Percentiles rank a stretch among this genome's conserved stretches.
These are phyloP conservation scores for Zygosaccharomyces pseudorouxii DNA, from an alignment of 805 yeast species.

Conservation along the genomic window DNA sequence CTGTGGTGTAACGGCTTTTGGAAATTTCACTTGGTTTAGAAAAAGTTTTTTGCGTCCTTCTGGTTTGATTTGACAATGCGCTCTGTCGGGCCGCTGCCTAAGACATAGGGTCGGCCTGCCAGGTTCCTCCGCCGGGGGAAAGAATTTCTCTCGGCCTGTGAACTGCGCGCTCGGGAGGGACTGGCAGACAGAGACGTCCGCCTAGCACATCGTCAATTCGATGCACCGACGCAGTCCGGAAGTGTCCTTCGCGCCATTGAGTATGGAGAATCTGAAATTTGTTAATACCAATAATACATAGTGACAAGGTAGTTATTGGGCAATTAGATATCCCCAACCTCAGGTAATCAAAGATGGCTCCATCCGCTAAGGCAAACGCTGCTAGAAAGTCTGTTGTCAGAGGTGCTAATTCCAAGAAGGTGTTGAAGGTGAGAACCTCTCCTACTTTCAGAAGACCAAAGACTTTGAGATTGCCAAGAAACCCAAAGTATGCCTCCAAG, in stretches of 20 bases:
- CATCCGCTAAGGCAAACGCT: conserved; percentile 79
- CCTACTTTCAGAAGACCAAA: conserved; percentile 97
- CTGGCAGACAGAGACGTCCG: not conserved
- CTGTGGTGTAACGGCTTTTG: too few relatives aligned
- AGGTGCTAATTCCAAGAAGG: conserved; percentile 91
- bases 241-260: conserved; percentile 2
- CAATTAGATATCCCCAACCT: not conserved
- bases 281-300: conserved; percentile 1
- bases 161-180: not conserved
- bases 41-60: too few relatives aligned
- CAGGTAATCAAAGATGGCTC: conserved; percentile 39
- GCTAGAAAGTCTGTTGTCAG: conserved; percentile 99
- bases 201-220: not conserved
- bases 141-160: too few relatives aligned
- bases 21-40: too few relatives aligned
- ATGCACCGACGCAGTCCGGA: conserved; percentile 1
- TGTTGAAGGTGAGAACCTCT: conserved; percentile 87
- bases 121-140: not conserved
- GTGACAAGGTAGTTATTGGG: not conserved
- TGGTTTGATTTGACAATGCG: too few relatives aligned
- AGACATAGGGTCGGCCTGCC: not conserved
- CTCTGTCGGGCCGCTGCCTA: too few relatives aligned
- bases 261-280: conserved; percentile 6
- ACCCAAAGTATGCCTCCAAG: conserved; percentile 93
- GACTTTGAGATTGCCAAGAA: conserved; percentile 89